Percentiles rank a stretch among this genome's conserved stretches.
These are phyloP conservation scores for Phytophthora macrochlamydospora DNA, from an alignment of 352 stramenopile species.

Conservation along the genomic window DNA sequence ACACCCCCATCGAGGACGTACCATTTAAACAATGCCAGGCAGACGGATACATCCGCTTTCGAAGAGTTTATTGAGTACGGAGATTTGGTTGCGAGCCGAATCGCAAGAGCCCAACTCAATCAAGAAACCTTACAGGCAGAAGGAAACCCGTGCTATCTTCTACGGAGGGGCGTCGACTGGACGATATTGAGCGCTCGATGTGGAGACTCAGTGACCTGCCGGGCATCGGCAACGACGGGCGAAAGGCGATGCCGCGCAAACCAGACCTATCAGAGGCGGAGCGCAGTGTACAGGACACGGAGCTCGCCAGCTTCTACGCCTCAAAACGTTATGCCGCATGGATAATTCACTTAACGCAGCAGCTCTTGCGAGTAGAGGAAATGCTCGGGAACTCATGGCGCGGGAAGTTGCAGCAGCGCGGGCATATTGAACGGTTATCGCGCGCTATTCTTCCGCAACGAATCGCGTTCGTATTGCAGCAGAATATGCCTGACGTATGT, in stretches of 20 bases:
- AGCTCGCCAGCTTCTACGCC: conserved; percentile 50
- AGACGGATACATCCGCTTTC: conserved; percentile 10
- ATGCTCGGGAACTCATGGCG: conserved; percentile 56
- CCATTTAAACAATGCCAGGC: conserved; percentile 1
- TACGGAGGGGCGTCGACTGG: conserved; percentile 28
- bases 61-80: conserved; percentile 59
- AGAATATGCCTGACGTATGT: conserved; percentile 39
- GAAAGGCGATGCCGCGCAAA: conserved; percentile 58
- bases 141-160: conserved; percentile 33
- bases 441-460: conserved; percentile 62
- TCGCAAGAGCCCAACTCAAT: conserved; percentile 30
- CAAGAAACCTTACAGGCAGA: conserved; percentile 19
- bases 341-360: conserved; percentile 59
- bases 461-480: conserved; percentile 48
- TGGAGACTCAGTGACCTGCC: conserved; percentile 64
- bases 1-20: neutral
- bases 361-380: conserved; percentile 67
- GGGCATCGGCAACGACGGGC: conserved; percentile 68
- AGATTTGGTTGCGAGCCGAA: conserved; percentile 40
- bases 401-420: conserved; percentile 52
- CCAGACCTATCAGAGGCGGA: conserved; percentile 41
- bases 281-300: conserved; percentile 62
- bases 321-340: conserved; percentile 13
- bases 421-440: conserved; percentile 43
- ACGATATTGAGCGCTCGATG: conserved; percentile 59